A percentile compares a stretch with the other conserved stretches of the same genome.
Evolutionary conservation across 345 rosid genomes (phyloP).

Genomic region (Geranium rotundifolium): DNA sequence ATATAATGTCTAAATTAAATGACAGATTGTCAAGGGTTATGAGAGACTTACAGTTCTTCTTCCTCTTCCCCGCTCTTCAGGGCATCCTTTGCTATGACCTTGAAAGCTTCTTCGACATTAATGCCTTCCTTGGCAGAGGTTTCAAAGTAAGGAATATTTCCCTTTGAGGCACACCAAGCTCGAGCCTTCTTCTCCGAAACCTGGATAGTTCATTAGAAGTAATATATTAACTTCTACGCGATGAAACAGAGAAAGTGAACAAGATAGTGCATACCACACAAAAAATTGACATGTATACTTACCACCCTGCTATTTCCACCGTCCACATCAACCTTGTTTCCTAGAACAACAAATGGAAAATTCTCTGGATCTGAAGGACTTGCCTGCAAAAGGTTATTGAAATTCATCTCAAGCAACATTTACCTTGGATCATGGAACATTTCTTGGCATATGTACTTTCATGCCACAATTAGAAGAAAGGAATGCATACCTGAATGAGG

Average conservation of each 20-base stretch:
- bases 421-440: neutral
- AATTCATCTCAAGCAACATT: conserved; percentile 2
- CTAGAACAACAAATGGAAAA: conserved; percentile 86
- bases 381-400: conserved; percentile 41
- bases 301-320: conserved; percentile 96
- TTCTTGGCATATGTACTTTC: neutral
- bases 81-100: conserved; percentile 89
- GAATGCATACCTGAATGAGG: conserved; percentile 50
- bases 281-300: conserved; percentile 12
- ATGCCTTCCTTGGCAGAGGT: conserved; percentile 97
- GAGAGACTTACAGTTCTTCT: conserved; percentile 79
- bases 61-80: conserved; percentile 86
- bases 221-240: neutral
- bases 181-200: conserved; percentile 92
- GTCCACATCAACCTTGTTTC: conserved; percentile 83
- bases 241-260: neutral
- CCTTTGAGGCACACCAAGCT: conserved; percentile 98
- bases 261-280: conserved; percentile 1
- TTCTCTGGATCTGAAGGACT: conserved; percentile 94
- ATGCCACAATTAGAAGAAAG: neutral
- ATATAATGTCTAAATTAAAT: neutral
- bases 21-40: neutral
- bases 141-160: conserved; percentile 94
- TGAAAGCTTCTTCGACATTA: conserved; percentile 96
- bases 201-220: conserved; percentile 18